Percentiles rank a stretch among this genome's conserved stretches.
These are phyloP conservation scores for Tuber calosporum DNA, from an alignment of 495 filamentous ascomycete species.

Conservation along the genomic window DNA sequence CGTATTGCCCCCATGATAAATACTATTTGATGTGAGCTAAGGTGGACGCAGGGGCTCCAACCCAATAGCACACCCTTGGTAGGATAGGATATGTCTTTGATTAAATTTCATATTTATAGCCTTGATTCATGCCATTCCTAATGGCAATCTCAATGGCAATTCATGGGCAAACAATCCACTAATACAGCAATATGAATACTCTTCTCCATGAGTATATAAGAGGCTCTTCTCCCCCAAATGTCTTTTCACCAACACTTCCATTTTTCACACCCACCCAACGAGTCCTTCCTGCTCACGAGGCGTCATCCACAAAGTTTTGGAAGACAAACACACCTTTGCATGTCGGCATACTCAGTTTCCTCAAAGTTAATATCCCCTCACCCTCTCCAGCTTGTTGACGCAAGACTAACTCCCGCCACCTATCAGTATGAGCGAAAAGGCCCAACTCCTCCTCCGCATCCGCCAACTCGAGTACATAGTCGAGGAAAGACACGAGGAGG, in stretches of 20 bases:
- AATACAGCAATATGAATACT: background rate
- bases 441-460: background rate
- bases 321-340: background rate
- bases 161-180: background rate
- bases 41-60: background rate
- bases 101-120: background rate
- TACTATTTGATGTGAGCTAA: background rate
- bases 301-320: background rate
- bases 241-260: background rate
- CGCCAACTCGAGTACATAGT: background rate
- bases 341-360: background rate
- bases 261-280: background rate
- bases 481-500: background rate
- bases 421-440: background rate
- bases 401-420: background rate
- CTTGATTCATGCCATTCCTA: background rate
- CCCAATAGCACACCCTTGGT: background rate
- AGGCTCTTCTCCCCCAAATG: background rate
- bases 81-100: background rate
- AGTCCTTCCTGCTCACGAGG: background rate
- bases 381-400: background rate
- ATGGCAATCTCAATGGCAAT: background rate
- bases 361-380: background rate
- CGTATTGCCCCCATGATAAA: background rate
- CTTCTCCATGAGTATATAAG: background rate